A percentile compares a stretch with the other conserved stretches of the same genome.
Evolutionary conservation across 805 yeast species (phyloP).

Genomic region (Cyberlindnera maritima): DNA sequence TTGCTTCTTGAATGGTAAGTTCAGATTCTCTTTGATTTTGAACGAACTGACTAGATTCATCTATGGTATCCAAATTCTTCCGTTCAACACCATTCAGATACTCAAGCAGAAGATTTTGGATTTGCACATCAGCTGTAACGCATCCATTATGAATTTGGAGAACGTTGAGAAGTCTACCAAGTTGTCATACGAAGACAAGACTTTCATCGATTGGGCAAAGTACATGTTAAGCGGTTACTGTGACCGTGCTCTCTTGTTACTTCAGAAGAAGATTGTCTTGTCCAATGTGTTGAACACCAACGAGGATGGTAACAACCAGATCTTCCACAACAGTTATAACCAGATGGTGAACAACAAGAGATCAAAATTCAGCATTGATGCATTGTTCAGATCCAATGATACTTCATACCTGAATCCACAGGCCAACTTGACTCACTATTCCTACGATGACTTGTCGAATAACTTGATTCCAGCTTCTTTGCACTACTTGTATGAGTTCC

Average conservation of each 20-base stretch:
- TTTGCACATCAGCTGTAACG: constrained; percentile 47
- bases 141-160: constrained; percentile 43
- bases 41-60: constrained; percentile 51
- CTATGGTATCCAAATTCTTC: constrained; percentile 45
- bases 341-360: constrained; percentile 29
- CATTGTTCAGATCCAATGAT: constrained; percentile 17
- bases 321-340: constrained; percentile 27
- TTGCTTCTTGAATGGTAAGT: constrained; percentile 52
- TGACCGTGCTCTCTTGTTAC: constrained; percentile 48
- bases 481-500: constrained; percentile 54
- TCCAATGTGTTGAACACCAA: constrained; percentile 27
- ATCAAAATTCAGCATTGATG: constrained; percentile 26
- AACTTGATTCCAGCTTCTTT: constrained; percentile 55
- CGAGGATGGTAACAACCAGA: constrained; percentile 26
- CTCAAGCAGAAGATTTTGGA: constrained; percentile 48
- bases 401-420: constrained; percentile 14
- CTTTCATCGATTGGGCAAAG: constrained; percentile 45
- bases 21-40: constrained; percentile 47
- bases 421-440: constrained; percentile 30
- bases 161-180: constrained; percentile 33
- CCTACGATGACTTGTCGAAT: constrained; percentile 49
- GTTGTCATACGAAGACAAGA: constrained; percentile 35
- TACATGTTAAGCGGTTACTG: constrained; percentile 50
- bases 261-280: constrained; percentile 36
- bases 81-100: constrained; percentile 38